Conservation (phyloP, 1,284 basidiomycete genomes). For the Schizopora paradoxa region DNA sequence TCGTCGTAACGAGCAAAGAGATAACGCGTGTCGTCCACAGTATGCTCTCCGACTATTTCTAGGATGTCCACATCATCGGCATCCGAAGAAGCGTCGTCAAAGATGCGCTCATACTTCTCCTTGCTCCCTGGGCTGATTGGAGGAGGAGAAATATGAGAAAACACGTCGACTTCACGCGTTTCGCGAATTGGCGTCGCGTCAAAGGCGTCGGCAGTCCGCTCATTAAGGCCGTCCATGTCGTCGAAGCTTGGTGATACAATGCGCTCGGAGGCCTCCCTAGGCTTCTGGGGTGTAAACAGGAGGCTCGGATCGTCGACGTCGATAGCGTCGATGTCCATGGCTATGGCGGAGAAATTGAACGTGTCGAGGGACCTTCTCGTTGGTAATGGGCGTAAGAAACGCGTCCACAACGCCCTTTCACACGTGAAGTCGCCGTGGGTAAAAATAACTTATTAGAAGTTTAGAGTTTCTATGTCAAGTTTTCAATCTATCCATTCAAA, state of each 20-base stretch:
- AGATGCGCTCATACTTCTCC: constrained; percentile 35
- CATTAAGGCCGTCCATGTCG: neutral
- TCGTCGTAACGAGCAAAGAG: constrained; percentile 56
- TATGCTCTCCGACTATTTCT: constrained; percentile 55
- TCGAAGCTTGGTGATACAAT: neutral
- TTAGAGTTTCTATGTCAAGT: no score
- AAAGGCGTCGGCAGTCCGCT: neutral
- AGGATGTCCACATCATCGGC: constrained; percentile 33
- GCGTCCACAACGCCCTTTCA: no score
- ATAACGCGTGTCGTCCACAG: constrained; percentile 34
- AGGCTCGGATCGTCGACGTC: constrained; percentile 4
- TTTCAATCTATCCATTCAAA: no score
- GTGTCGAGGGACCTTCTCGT: no score
- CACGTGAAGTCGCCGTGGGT: no score
- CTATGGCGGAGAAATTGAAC: no score
- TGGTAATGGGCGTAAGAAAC: no score
- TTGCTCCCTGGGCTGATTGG: constrained; percentile 34
- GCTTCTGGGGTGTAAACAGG: constrained; percentile 3
- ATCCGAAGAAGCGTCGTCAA: constrained; percentile 30
- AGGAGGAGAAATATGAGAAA: constrained; percentile 26
- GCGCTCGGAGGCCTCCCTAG: neutral
- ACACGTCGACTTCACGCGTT: constrained; percentile 4
- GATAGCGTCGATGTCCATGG: no score
- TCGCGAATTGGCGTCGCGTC: constrained; percentile 4
- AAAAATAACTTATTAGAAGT: no score